phyloP scores from a whole-genome alignment of 345 rosid genomes.

The Cardiospermum halicacabum region DNA sequence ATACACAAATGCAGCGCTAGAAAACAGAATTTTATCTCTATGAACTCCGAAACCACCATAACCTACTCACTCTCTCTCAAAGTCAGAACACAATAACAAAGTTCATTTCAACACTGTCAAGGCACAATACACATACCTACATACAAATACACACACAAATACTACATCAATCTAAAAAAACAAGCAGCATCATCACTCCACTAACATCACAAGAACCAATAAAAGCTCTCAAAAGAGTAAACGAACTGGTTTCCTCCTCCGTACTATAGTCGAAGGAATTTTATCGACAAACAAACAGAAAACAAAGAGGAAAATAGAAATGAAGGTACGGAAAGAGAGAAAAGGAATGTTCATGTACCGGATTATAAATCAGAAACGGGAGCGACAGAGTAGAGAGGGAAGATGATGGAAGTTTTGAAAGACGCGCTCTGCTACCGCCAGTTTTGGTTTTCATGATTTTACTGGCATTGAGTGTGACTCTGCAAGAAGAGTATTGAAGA shows the following conservation, averaged over 20 bases:
- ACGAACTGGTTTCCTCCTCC: not conserved
- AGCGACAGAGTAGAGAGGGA: not conserved
- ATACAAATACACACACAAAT: too few species aligned
- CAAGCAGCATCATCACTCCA: not conserved
- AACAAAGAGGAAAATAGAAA: not conserved
- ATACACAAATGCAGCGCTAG: too few species aligned
- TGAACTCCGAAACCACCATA: too few species aligned
- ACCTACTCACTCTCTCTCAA: too few species aligned
- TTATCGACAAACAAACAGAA: not conserved
- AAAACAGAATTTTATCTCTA: too few species aligned
- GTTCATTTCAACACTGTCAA: not conserved
- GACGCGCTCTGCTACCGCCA: slow-evolving; percentile 4
- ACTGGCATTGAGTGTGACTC: not conserved
- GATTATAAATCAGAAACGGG: too few species aligned
- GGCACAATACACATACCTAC: not conserved
- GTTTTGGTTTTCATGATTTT: slow-evolving; percentile 7
- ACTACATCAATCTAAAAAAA: not conserved
- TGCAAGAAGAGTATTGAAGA: not conserved
- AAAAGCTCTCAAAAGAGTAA: not conserved
- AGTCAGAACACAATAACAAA: too few species aligned
- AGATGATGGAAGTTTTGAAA: not conserved
- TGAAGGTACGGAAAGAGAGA: not conserved
- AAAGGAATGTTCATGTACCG: not conserved
- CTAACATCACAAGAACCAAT: not conserved
- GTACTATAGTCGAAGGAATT: not conserved